Base-by-base conservation (phyloP, 768 basidiomycete species). In the Scleroderma bovista region DNA sequence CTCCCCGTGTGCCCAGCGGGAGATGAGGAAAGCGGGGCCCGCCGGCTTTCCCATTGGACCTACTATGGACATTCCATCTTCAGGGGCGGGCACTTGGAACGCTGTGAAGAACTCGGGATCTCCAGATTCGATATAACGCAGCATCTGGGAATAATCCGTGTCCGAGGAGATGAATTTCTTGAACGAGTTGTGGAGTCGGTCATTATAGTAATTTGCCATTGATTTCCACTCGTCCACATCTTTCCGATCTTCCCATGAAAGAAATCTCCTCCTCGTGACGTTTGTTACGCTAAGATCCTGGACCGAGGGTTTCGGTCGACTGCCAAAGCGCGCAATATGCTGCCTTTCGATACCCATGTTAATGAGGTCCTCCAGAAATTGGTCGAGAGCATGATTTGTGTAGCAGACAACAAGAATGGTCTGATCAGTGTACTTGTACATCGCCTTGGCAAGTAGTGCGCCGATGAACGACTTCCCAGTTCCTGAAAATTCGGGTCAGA, bases 381-480 rank as follows among this genome's bases (percentile, higher is more conserved):
- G 79, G 52, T 87, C 85, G 0, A 88, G 74, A 0, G 86, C 85
- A 40, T 88, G 86, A 50, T 88, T 88, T 1, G 85, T 88, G 53
- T 79, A 86, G 54, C 84, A 86, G 16, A 84, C 80, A 1, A 86
- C 82, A 4, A 87, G 75, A 20, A 88, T 84, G 0, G 60, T 79
- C 45, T 72, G 68, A 0, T 56, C 16, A 0, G 77, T 76, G 47
- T 64, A 63, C 13, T 78, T 73, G 43, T 84, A 75, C 4, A 85
- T 62, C 3, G 75, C 67, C 55, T 85, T 86, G 0, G 82, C 83
- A 1, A 86, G 64, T 1, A 86, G 69, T 0, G 82, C 81, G 0
- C 86, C 85, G 20, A 87, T 80, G 58, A 85, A 85, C 0, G 83
- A 85, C 50, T 88, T 88, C 1, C 85, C 86, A 0, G 85, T 88